Base-by-base conservation (phyloP, 306 rosid genomes). In the Dryas alaskensis region DNA sequence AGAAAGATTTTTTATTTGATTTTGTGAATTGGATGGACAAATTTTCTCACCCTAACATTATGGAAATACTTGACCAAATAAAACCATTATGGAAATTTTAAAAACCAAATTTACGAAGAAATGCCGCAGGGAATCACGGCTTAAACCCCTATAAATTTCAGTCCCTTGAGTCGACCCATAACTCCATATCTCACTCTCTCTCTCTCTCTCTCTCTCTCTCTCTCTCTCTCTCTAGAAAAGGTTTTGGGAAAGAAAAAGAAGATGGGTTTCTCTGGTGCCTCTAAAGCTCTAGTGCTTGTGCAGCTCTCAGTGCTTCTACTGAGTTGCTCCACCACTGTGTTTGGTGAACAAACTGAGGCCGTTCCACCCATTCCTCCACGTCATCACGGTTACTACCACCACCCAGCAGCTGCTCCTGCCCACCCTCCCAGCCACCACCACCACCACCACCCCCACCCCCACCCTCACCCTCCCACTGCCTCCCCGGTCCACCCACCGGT, bases 61-160 rank as follows among this genome's bases (percentile, higher is more conserved):
- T 19, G 19, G 19, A 19, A 19, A 19, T 19, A 19, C 19, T 19
- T 19, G 19, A 19, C 19, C 19, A 27, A 27, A 27, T 27, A 27
- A 27, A 27, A 27, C 31, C 31, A 27, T 27, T 27, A 27, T 27
- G 31, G 4, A 44, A 10, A 13, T 43, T 60, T 4, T 22, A 11
- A 22, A 22, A 76, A 10, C 60, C 45, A 53, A 6, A 4, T 65
- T 27, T 17, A 48, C 37, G 54, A 79, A 63, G 7, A 68, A 80
- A 75, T 69, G 4, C 77, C 50, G 79, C 73, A 82, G 76, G 51
- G 73, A 73, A 80, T 74, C 62, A 16, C 4, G 80, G 76, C 79
- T 48, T 37, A 46, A 74, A 53, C 22, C 40, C 73, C 85, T 87
- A 85, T 81, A 89, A 87, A 81, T 31, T 0, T 57, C 69, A 65